phyloP scores from a whole-genome alignment of 2,329 filamentous ascomycete species.

The Fusarium pseudograminearum region DNA sequence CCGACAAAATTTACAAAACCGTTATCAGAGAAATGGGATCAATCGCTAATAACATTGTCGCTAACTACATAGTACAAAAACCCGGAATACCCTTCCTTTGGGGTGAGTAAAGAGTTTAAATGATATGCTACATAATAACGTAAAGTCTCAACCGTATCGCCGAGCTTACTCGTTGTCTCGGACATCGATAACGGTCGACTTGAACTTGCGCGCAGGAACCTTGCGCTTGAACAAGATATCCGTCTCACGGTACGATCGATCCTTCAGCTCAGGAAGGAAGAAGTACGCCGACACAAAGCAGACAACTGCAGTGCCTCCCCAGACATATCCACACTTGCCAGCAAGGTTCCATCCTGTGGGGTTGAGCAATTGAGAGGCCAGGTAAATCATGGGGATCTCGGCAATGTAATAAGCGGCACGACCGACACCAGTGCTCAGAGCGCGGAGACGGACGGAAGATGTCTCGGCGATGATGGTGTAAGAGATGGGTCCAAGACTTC shows the following conservation, averaged over 20 bases:
- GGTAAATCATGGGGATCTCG: conserved; percentile 75
- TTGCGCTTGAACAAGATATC: conserved; percentile 69
- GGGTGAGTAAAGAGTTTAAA: not conserved
- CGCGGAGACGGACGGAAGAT: conserved; percentile 71
- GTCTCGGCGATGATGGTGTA: conserved; percentile 77
- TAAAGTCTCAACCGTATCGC: fast-evolving
- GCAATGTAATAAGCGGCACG: conserved; percentile 73
- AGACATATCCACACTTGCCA: conserved; percentile 69
- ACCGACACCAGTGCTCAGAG: conserved; percentile 73
- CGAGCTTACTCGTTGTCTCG: conserved; percentile 69
- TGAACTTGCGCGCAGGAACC: conserved; percentile 66
- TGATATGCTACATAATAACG: not conserved
- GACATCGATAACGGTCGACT: conserved; percentile 66
- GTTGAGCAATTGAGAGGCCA: conserved; percentile 71
- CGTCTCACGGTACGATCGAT: conserved; percentile 69
- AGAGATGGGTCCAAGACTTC: conserved; percentile 71
- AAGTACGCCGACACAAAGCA: conserved; percentile 64
- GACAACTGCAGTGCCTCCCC: conserved; percentile 67
- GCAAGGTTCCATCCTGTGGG: conserved; percentile 60
- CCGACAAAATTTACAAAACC: too few relatives aligned
- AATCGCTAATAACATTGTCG: not conserved
- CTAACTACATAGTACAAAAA: not conserved
- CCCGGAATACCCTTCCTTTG: not conserved
- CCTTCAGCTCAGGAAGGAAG: conserved; percentile 67
- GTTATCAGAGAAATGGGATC: not conserved